phyloP scores from a whole-genome alignment of 1,139 yeast genomes.

The Magnusiomyces sp. region DNA sequence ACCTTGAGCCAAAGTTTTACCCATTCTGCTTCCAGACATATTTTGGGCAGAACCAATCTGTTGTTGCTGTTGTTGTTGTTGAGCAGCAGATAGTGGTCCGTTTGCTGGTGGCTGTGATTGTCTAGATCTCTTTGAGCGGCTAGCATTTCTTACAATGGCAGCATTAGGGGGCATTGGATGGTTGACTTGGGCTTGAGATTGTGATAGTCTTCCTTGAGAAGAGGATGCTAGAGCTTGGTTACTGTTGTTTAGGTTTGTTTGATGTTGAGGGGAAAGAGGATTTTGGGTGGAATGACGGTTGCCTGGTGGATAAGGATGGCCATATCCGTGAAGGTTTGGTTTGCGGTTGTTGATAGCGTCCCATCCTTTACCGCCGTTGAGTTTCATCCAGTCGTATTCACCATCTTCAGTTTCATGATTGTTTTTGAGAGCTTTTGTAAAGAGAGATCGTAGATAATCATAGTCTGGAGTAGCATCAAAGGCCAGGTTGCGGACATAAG shows the following conservation, averaged over 20 bases:
- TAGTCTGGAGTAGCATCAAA: conserved; percentile 96
- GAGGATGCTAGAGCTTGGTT: conserved; percentile 3
- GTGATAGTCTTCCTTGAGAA: neutral
- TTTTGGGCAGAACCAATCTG: neutral
- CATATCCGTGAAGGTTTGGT: conserved; percentile 88
- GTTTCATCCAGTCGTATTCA: conserved; percentile 89
- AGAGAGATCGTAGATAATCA: conserved; percentile 67
- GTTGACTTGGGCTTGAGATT: conserved; percentile 11
- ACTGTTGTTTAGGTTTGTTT: neutral
- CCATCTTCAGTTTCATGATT: conserved; percentile 74
- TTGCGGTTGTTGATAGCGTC: conserved; percentile 73
- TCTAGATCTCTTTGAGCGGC: conserved; percentile 25
- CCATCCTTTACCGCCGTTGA: conserved; percentile 91
- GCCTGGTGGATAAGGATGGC: conserved; percentile 52
- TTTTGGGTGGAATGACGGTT: conserved; percentile 15
- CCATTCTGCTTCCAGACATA: conserved; percentile 6
- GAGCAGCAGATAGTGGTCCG: neutral
- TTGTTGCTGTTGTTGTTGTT: neutral
- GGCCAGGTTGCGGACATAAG: conserved; percentile 70
- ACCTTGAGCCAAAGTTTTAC: conserved; percentile 12
- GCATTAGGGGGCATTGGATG: conserved; percentile 27
- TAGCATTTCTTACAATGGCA: conserved; percentile 27
- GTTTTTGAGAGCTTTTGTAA: conserved; percentile 63
- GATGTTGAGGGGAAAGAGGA: neutral
- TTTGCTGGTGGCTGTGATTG: neutral